These are phyloP conservation scores for Alternaria sp. DNA, from an alignment of 2,329 filamentous ascomycete genomes.

Conservation along the genomic window DNA sequence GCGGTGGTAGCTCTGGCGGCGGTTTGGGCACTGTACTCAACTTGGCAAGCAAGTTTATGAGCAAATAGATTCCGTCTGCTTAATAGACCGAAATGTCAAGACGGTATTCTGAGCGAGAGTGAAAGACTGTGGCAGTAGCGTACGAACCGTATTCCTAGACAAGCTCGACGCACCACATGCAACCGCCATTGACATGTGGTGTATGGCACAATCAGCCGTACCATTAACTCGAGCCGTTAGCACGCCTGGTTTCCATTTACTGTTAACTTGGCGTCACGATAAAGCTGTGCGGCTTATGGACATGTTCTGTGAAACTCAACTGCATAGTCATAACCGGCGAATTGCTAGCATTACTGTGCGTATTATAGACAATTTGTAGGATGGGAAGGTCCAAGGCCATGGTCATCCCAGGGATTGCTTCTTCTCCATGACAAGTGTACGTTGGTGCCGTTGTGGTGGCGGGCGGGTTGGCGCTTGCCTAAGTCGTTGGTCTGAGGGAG, in stretches of 20 bases:
- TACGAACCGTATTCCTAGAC: slow-evolving; percentile 5
- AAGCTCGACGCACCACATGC: neutral
- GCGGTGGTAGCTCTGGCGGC: slow-evolving; percentile 53
- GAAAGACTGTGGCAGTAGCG: slow-evolving; percentile 9
- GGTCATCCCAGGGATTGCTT: no score
- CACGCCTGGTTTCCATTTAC: neutral
- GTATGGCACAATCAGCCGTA: slow-evolving; percentile 10
- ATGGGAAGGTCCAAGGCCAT: neutral
- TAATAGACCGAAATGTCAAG: neutral
- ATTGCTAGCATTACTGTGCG: neutral
- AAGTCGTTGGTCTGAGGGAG: neutral
- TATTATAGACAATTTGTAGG: neutral
- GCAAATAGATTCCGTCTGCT: slow-evolving; percentile 33
- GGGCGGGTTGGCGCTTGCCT: slow-evolving; percentile 14
- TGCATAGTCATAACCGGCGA: neutral
- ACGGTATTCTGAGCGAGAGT: slow-evolving; percentile 5
- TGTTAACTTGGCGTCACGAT: neutral
- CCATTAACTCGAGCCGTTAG: neutral
- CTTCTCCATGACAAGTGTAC: slow-evolving; percentile 5
- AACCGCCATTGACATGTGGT: slow-evolving; percentile 8
- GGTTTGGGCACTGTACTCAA: slow-evolving; percentile 62
- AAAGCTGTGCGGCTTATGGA: neutral
- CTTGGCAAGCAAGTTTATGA: slow-evolving; percentile 69
- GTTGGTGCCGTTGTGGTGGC: slow-evolving; percentile 20
- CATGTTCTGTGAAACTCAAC: neutral